Conservation (phyloP, 1,284 basidiomycete genomes). For the Ganoderma sinense region DNA sequence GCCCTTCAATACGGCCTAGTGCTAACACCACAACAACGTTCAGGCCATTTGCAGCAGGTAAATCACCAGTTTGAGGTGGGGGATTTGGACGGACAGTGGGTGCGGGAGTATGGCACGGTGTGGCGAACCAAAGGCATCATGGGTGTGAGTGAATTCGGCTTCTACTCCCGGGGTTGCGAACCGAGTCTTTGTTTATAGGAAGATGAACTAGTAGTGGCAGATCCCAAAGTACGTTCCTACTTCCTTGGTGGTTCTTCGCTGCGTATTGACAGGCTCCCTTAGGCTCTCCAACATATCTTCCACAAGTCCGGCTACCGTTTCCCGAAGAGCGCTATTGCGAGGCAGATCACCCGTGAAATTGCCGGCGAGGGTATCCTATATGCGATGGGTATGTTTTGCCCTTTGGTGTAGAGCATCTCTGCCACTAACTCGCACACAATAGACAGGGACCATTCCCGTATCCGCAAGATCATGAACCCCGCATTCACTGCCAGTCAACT, state of each 20-base stretch:
- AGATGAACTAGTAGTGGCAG: conserved; percentile 36
- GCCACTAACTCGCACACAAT: not conserved
- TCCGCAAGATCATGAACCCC: conserved; percentile 49
- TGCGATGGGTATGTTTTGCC: conserved; percentile 41
- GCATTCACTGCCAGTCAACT: conserved; percentile 54
- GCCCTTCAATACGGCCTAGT: not conserved
- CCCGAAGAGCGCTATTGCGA: conserved; percentile 39
- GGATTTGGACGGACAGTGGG: conserved; percentile 39
- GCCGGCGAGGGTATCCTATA: conserved; percentile 41
- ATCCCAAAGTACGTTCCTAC: conserved; percentile 41
- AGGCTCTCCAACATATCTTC: conserved; percentile 47
- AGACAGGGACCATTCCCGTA: conserved; percentile 51
- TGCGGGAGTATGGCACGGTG: conserved; percentile 41
- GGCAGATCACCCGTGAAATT: conserved; percentile 36
- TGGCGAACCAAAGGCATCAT: conserved; percentile 39
- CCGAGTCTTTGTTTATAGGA: conserved; percentile 27
- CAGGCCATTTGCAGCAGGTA: conserved; percentile 37
- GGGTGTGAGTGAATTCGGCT: conserved; percentile 32
- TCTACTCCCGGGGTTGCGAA: not conserved
- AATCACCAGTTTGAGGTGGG: conserved; percentile 41
- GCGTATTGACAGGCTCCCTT: not conserved
- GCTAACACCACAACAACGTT: not conserved
- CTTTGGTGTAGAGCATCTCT: not conserved
- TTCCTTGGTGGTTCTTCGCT: not conserved
- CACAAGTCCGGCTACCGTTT: conserved; percentile 30